Evolutionary conservation across 768 basidiomycete species (phyloP).

Genomic region (Russula griseocarnosa): DNA sequence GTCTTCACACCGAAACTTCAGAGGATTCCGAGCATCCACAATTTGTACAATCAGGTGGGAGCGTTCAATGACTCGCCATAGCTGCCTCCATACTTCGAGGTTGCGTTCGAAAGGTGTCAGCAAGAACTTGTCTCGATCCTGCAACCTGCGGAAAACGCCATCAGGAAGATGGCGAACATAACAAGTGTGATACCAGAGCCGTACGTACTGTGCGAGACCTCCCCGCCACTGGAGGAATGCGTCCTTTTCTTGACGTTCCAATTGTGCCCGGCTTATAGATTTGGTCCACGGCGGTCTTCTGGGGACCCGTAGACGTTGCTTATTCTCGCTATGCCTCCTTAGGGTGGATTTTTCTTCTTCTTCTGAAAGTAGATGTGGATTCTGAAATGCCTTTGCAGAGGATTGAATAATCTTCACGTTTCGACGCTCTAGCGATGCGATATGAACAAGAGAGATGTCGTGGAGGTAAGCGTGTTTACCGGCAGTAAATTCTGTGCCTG

Average conservation of each 20-base stretch:
- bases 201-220: conserved; percentile 78
- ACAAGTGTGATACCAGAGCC: background rate
- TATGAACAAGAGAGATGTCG: conserved; percentile 18
- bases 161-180: background rate
- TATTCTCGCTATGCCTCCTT: conserved; percentile 71
- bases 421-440: conserved; percentile 53
- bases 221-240: conserved; percentile 92
- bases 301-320: conserved; percentile 76
- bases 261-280: conserved; percentile 64
- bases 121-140: conserved; percentile 83
- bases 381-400: conserved; percentile 50
- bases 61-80: conserved; percentile 95
- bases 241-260: conserved; percentile 86
- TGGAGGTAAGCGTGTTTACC: conserved; percentile 44
- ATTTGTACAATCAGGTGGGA: conserved; percentile 95
- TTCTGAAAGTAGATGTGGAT: conserved; percentile 81
- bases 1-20: conserved; percentile 89
- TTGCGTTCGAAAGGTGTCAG: conserved; percentile 97
- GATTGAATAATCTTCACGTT: conserved; percentile 79
- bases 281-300: conserved; percentile 88
- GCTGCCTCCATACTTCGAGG: conserved; percentile 95
- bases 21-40: conserved; percentile 92
- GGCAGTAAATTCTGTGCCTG: conserved; percentile 93
- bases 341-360: conserved; percentile 75
- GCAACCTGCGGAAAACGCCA: conserved; percentile 50